A percentile compares a stretch with the other conserved stretches of the same genome.
These are phyloP conservation scores for Xylaria palmicola DNA, from an alignment of 495 filamentous ascomycete genomes.

Conservation along the genomic window DNA sequence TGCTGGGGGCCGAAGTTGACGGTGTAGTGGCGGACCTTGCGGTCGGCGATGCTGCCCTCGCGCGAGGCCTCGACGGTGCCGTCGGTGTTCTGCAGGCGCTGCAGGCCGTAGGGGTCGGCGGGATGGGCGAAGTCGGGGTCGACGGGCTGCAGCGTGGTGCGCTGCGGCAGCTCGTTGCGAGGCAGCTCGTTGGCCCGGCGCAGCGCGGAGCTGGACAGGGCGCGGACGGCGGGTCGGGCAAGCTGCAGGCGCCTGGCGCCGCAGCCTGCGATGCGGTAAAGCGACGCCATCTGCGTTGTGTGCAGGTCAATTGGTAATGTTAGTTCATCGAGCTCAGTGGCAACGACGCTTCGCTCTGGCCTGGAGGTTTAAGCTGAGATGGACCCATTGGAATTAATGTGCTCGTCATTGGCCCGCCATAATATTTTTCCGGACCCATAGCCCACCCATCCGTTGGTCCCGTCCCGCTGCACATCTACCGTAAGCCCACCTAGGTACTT, in stretches of 20 bases:
- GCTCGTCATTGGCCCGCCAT: conserved; percentile 32
- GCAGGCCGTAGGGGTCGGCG: conserved; percentile 44
- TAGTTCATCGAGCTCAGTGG: conserved; percentile 19
- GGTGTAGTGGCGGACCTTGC: conserved; percentile 97
- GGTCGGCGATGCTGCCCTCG: conserved; percentile 51
- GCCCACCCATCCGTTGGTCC: background rate
- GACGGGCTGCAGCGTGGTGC: conserved; percentile 67
- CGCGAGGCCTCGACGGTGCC: conserved; percentile 50
- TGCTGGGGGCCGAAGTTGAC: conserved; percentile 99
- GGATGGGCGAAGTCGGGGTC: conserved; percentile 61
- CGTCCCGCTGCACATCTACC: background rate
- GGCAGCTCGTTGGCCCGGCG: conserved; percentile 59
- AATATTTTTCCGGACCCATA: conserved; percentile 22
- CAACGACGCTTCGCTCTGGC: conserved; percentile 10
- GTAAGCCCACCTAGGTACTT: background rate
- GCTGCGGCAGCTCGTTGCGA: conserved; percentile 48
- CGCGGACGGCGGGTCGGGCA: conserved; percentile 44
- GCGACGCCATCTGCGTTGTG: conserved; percentile 44
- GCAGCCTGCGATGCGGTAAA: conserved; percentile 55
- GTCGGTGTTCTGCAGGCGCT: conserved; percentile 44
- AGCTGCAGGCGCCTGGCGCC: conserved; percentile 55
- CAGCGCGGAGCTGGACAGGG: conserved; percentile 66
- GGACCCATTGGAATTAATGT: conserved; percentile 29
- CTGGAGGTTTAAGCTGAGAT: conserved; percentile 1
- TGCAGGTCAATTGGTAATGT: conserved; percentile 27